Conservation (phyloP, 2,329 filamentous ascomycete species). For the Pseudogymnoascus sp. region DNA sequence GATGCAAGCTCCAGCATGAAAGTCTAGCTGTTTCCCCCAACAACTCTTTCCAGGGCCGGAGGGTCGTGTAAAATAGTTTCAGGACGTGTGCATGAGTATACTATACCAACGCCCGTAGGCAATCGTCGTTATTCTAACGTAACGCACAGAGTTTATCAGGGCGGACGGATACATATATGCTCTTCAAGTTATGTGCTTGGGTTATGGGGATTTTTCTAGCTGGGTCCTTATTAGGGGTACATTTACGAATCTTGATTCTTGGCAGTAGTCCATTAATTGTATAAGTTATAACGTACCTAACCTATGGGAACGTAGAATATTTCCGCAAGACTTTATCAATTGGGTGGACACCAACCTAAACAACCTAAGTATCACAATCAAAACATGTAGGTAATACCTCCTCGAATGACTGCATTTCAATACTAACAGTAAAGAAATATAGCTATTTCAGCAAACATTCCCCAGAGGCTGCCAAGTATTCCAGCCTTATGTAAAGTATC, state of each 20-base stretch:
- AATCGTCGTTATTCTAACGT: too few relatives aligned
- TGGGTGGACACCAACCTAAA: neutral
- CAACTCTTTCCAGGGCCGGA: too few relatives aligned
- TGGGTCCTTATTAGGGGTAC: neutral
- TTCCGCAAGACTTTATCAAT: neutral
- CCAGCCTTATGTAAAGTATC: constrained; percentile 40
- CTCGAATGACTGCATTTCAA: neutral
- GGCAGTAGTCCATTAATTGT: neutral
- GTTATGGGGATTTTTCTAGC: neutral
- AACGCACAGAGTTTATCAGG: too few relatives aligned
- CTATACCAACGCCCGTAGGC: too few relatives aligned
- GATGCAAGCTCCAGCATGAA: too few relatives aligned
- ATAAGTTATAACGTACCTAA: neutral
- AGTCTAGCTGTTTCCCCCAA: too few relatives aligned
- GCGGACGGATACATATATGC: neutral
- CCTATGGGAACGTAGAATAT: neutral
- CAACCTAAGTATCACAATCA: neutral
- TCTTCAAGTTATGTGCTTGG: neutral
- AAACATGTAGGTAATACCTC: neutral
- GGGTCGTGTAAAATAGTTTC: too few relatives aligned
- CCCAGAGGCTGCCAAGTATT: neutral
- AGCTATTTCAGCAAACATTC: neutral
- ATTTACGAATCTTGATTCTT: neutral
- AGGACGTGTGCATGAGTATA: too few relatives aligned
- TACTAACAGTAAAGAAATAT: neutral